Base-by-base conservation (phyloP, 2,329 filamentous ascomycete genomes). In the Venturia carpophila region DNA sequence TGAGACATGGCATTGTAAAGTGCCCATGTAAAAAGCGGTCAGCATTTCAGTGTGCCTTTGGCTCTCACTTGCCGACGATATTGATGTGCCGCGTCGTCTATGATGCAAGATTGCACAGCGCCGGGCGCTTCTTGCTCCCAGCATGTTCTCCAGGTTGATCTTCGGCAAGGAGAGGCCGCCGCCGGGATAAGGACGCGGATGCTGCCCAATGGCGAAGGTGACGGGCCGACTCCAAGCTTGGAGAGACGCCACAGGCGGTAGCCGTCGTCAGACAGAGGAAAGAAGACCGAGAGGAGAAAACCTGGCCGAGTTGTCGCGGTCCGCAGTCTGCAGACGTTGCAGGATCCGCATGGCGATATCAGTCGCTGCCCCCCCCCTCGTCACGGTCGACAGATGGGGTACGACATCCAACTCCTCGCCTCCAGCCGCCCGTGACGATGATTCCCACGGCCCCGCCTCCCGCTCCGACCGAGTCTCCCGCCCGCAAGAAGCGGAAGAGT, bases 401-500 rank as follows among this genome's bases (percentile, higher is more conserved):
- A n/a, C 13, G 21, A 6, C 52, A 37, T 34, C 30, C 5, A 58
- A 19, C 30, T 58, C 52, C 37, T 37, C 52, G 27, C 9, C 30
- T 58, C 52, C 47, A 21, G 6, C 6, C 3, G 30, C 30, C 52
- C 3, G 24, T 56, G 49, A 58, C 30, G 52, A 58, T 58, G 52
- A 13, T 37, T 34, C 19, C 52, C 52, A 58, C 52, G 30, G 27
- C 30, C 30, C 52, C 52, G 30, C 52, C 52, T 1, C 27, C 52
- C 52, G 52, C 30, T n/a, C 10, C 52, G 52, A 71, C 69, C 68
- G 66, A 69, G 66, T 66, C 67, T 62, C 63, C 65, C 49, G 64
- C 65, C 67, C 68, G 68, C 60, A 74, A 73, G 72, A 71, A 72
- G 67, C 72, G 77, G 60, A 79, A 78, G 67, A 75, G 76, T 62